These are phyloP conservation scores for Tolypocladium tropicale DNA, from an alignment of 2,329 filamentous ascomycete species.

Conservation along the genomic window DNA sequence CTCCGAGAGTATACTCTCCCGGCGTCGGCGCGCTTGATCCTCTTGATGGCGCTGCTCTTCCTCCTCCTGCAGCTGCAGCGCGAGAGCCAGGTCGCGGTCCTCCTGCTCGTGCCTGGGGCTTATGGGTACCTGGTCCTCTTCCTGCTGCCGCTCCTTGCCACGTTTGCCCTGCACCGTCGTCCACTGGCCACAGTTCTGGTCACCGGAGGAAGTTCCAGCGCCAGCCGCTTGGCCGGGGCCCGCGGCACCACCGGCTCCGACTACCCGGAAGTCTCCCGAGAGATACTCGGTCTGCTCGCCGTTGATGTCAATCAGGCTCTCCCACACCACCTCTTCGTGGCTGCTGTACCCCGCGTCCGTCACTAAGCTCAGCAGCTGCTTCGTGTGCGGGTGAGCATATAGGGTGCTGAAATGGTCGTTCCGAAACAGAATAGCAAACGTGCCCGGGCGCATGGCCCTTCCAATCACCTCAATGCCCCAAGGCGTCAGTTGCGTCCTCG, in stretches of 20 bases:
- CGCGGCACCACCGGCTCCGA: conserved; percentile 42
- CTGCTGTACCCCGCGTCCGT: conserved; percentile 85
- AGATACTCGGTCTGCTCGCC: conserved; percentile 76
- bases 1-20: conserved; percentile 60
- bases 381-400: conserved; percentile 74
- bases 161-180: conserved; percentile 37
- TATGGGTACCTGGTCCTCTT: conserved; percentile 14
- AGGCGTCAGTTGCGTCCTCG: conserved; percentile 78
- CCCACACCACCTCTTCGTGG: conserved; percentile 92
- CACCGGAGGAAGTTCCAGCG: conserved; percentile 2
- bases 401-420: conserved; percentile 97
- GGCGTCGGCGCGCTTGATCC: conserved; percentile 49
- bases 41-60: conserved; percentile 73
- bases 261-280: conserved; percentile 79
- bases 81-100: conserved; percentile 78
- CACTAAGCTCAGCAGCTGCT: conserved; percentile 70
- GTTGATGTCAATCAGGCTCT: conserved; percentile 80
- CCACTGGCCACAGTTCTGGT: conserved; percentile 33
- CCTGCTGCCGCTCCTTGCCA: conserved; percentile 15
- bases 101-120: conserved; percentile 53
- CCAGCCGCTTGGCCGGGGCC: conserved; percentile 8
- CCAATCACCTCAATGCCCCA: conserved; percentile 70
- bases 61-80: conserved; percentile 87
- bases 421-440: conserved; percentile 83
- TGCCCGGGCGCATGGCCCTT: conserved; percentile 60